These are phyloP conservation scores for Orobanche coerulescens DNA, from an alignment of 257 asterid genomes.

Conservation along the genomic window DNA sequence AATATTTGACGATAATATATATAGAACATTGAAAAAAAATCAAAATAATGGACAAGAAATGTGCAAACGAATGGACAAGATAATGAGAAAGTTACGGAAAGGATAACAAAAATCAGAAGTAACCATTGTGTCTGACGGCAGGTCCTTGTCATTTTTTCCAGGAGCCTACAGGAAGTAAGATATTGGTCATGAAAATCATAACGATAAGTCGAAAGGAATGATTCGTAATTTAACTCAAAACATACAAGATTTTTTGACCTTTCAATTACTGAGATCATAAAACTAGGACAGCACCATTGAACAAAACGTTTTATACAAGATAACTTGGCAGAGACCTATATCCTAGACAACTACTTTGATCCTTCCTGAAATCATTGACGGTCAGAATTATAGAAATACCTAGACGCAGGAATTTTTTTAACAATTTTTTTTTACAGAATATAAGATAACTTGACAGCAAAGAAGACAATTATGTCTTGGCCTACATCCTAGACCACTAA, in stretches of 20 bases:
- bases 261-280: constrained; percentile 2
- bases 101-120: constrained; percentile 26
- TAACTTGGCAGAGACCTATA: neutral
- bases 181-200: constrained; percentile 9
- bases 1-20: neutral
- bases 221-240: neutral
- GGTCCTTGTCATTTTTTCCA: constrained; percentile 90
- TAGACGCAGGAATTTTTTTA: neutral
- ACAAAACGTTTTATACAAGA: neutral
- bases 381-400: neutral
- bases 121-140: constrained; percentile 82
- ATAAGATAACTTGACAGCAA: neutral
- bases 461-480: neutral
- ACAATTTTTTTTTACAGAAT: neutral
- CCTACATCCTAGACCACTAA: neutral
- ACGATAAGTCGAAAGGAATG: neutral
- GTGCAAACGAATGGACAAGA: neutral
- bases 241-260: constrained; percentile 4
- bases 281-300: constrained; percentile 3
- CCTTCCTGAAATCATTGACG: neutral
- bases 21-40: constrained; percentile 5
- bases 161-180: constrained; percentile 62
- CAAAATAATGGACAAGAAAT: neutral
- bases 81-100: neutral
- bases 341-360: neutral